A percentile compares a stretch with the other conserved stretches of the same genome.
These are phyloP conservation scores for Gossypium aridum DNA, from an alignment of 441 rosid species.

Conservation along the genomic window DNA sequence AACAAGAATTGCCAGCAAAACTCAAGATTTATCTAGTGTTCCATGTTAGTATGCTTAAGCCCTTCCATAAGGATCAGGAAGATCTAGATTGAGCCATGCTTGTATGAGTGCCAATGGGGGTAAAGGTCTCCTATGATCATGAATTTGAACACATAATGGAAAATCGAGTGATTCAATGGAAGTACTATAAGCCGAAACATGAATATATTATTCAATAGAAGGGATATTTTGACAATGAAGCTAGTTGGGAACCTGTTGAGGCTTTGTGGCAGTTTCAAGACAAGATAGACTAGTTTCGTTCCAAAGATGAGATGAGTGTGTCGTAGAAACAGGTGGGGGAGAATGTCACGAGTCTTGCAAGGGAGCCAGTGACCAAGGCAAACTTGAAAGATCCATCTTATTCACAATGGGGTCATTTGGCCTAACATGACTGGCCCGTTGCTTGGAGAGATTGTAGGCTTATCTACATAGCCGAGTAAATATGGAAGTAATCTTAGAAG, in stretches of 20 bases:
- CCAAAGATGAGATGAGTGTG: neutral
- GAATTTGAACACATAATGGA: neutral
- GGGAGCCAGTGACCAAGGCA: neutral
- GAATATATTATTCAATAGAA: no score
- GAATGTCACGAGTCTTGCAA: neutral
- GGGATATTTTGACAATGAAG: neutral
- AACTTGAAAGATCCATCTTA: neutral
- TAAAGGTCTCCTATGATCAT: neutral
- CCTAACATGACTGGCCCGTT: neutral
- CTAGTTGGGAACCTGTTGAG: neutral
- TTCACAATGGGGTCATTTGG: neutral
- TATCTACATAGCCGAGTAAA: no score
- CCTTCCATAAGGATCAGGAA: no score
- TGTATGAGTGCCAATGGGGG: neutral
- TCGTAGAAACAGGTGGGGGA: neutral
- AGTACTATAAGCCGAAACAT: neutral
- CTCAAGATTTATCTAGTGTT: neutral
- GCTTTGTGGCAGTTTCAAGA: neutral
- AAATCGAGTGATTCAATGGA: neutral
- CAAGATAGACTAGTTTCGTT: neutral
- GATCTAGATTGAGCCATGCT: neutral
- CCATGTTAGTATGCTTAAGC: neutral
- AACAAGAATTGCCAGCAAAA: neutral
- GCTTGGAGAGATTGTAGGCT: neutral
- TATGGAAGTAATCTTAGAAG: neutral